Percentiles rank a stretch among this genome's conserved stretches.
Evolutionary conservation across 2,329 filamentous ascomycete genomes (phyloP).

Genomic region (Aspergillus novofumigatus): DNA sequence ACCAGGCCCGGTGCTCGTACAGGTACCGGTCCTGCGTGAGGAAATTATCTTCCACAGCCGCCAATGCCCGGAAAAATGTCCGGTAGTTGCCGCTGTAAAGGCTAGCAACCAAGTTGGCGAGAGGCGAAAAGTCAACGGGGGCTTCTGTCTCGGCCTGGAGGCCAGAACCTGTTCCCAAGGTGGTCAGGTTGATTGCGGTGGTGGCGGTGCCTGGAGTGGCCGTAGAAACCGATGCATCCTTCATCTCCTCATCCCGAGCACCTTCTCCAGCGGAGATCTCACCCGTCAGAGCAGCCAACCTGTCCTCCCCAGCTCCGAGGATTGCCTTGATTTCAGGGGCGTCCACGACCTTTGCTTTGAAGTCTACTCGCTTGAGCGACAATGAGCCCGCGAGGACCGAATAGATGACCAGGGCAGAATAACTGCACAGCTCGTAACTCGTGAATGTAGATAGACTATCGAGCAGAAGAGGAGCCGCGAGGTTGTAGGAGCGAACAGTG

Average conservation of each 20-base stretch:
- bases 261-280: constrained; percentile 76
- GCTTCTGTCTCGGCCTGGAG: constrained; percentile 70
- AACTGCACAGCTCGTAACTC: constrained; percentile 96
- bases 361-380: constrained; percentile 92
- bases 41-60: constrained; percentile 88
- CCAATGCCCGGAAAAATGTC: constrained; percentile 85
- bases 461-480: constrained; percentile 86
- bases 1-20: constrained; percentile 94
- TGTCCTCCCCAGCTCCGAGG: constrained; percentile 83
- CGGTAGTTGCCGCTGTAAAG: constrained; percentile 93
- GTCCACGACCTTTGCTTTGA: constrained; percentile 98
- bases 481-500: constrained; percentile 83
- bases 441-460: constrained; percentile 98
- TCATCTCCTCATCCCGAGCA: constrained; percentile 70
- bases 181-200: constrained; percentile 84
- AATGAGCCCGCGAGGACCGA: constrained; percentile 92
- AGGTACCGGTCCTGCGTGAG: constrained; percentile 91
- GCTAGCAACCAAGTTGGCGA: constrained; percentile 83
- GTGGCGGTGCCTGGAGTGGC: constrained; percentile 52
- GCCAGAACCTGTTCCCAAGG: constrained; percentile 65
- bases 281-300: constrained; percentile 75
- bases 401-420: constrained; percentile 91
- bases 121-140: constrained; percentile 80
- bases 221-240: constrained; percentile 54
- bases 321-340: constrained; percentile 98